Base-by-base conservation (phyloP, 2,329 filamentous ascomycete genomes). In the Delphinella strobiligena region DNA sequence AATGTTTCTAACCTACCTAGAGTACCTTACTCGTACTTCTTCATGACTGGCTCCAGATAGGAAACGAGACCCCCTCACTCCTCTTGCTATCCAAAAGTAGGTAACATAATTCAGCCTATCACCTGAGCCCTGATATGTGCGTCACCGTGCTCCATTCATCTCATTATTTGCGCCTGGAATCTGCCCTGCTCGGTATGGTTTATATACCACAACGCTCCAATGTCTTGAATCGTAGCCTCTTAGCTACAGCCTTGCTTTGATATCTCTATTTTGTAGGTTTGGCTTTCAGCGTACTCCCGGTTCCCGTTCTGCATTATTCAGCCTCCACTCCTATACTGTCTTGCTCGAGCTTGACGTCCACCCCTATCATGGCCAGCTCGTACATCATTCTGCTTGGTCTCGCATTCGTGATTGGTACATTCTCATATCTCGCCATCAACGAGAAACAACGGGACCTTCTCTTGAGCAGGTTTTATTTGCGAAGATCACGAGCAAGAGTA, bases 401-500 rank as follows among this genome's bases (percentile, higher is more conserved):
- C 34, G 50, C 47, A 5, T 59, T 63, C 27, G 17, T 58, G 22
- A 19, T 51, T 10, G 51, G 48, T 34, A 56, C 56, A 7, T 35
- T 42, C 8, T 39, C 49, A 1, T 48, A 54, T 8, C 41, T 65
- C 7, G 27, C 51, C 1, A 24, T 54, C 4, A 55, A 58, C 36
- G 51, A 53, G 40, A 57, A 53, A 40, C 61, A 61, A 44, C 58
- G 61, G 17, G 58, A 59, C 44, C 47, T 62, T 4, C 32, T 73
- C 3, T 47, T 67, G 14, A 47, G 51, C 39, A 56, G 61, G 39
- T 43, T 71, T 4, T 51, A 51, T 16, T 47, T 64, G 37, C 60
- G 57, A 36, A 55, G 56, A 31, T 60, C 62, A 41, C 62, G 61
- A 45, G 49, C 57, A n/a, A 67, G 68, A n/a, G 63, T 60, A 19